These are phyloP conservation scores for Xerocomus potaroensis DNA, from an alignment of 768 basidiomycete species.

Conservation along the genomic window DNA sequence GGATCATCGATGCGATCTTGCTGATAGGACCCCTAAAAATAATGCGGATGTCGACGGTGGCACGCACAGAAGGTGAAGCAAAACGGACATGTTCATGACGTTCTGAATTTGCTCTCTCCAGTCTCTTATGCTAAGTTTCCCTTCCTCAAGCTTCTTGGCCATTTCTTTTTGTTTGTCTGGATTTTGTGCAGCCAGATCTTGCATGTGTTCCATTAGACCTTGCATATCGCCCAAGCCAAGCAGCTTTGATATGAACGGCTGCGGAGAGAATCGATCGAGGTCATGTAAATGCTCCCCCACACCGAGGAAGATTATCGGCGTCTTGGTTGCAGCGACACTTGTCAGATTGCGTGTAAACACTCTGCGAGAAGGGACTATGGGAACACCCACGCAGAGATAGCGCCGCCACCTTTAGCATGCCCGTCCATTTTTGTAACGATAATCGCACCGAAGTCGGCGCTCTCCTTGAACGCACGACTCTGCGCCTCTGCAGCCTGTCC, in stretches of 20 bases:
- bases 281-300: slow-evolving; percentile 98
- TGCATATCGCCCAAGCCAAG: slow-evolving; percentile 95
- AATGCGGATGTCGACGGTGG: slow-evolving; percentile 3
- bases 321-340: slow-evolving; percentile 97
- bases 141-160: slow-evolving; percentile 95
- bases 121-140: slow-evolving; percentile 93
- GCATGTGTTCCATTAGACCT: slow-evolving; percentile 98
- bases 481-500: slow-evolving; percentile 98
- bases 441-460: slow-evolving; percentile 95
- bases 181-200: slow-evolving; percentile 88
- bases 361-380: neutral
- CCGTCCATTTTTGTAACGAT: slow-evolving; percentile 99
- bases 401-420: slow-evolving; percentile 98
- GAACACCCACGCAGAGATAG: slow-evolving; percentile 88
- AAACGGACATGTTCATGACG: slow-evolving; percentile 93
- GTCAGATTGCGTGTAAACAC: slow-evolving; percentile 8
- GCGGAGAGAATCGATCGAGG: slow-evolving; percentile 91
- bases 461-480: slow-evolving; percentile 95
- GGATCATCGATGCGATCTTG: slow-evolving; percentile 99
- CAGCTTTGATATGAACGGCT: slow-evolving; percentile 96
- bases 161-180: slow-evolving; percentile 98
- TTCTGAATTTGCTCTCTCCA: slow-evolving; percentile 98
- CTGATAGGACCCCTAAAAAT: slow-evolving; percentile 88
- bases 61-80: slow-evolving; percentile 1
- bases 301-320: slow-evolving; percentile 97